phyloP scores from a whole-genome alignment of 257 asterid genomes.

The Thymus quinquecostatus region DNA sequence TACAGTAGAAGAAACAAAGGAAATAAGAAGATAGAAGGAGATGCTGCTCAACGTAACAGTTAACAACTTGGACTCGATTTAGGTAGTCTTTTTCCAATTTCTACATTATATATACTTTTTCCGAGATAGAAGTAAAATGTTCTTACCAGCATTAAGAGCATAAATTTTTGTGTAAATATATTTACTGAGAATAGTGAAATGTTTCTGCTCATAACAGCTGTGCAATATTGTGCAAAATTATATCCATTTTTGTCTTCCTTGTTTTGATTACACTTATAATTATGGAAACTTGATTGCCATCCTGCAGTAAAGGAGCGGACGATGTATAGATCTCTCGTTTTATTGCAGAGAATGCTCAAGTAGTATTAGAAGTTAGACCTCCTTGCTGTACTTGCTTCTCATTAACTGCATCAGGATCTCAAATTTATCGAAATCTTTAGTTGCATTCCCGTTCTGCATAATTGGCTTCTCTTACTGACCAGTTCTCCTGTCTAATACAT shows the following conservation, averaged over 20 bases:
- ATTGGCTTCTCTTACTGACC: background rate
- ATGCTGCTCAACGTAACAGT: background rate
- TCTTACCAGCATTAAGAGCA: conserved; percentile 8
- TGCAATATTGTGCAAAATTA: conserved; percentile 7
- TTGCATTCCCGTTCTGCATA: background rate
- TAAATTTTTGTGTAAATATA: background rate
- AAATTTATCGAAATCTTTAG: background rate
- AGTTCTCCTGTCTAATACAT: no score
- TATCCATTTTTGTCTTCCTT: background rate
- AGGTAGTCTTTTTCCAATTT: conserved; percentile 36
- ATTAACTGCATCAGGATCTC: background rate
- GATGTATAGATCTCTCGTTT: conserved; percentile 49
- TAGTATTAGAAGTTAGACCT: background rate
- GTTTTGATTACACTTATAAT: background rate
- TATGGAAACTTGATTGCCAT: conserved; percentile 41
- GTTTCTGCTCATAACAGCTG: conserved; percentile 5
- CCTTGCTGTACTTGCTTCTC: background rate
- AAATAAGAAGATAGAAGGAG: conserved; percentile 22
- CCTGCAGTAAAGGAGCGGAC: conserved; percentile 55
- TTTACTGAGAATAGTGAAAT: background rate
- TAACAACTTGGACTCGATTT: conserved; percentile 17
- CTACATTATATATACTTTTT: conserved; percentile 13
- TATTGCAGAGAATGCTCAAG: background rate
- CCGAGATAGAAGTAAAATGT: background rate
- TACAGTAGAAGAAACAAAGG: conserved; percentile 44